Evolutionary conservation across 2,329 filamentous ascomycete genomes (phyloP).

Genomic region (Davidsoniella eucalypti): DNA sequence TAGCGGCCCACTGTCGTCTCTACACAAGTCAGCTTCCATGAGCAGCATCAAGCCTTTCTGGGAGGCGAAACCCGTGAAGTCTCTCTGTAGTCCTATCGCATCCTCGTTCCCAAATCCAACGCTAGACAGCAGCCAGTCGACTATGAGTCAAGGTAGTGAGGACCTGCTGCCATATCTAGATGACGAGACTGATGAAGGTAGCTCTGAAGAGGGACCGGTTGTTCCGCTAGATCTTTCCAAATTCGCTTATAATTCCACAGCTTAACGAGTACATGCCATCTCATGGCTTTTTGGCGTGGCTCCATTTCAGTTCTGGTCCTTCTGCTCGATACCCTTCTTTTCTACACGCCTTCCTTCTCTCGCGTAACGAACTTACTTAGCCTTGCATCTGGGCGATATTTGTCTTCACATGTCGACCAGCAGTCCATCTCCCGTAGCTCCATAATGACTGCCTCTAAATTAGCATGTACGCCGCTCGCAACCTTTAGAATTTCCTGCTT

Average conservation of each 20-base stretch:
- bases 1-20: background rate
- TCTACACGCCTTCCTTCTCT: background rate
- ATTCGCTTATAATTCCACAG: constrained; percentile 3
- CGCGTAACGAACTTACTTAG: no score
- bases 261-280: background rate
- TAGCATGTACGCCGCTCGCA: no score
- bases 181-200: constrained; percentile 26
- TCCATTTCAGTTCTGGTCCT: no score
- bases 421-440: background rate
- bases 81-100: background rate
- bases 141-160: constrained; percentile 30
- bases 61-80: constrained; percentile 2
- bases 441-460: no score
- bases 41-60: constrained; percentile 9
- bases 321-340: background rate
- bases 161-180: constrained; percentile 39
- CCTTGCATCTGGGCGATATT: constrained; percentile 1
- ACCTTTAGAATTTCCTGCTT: no score
- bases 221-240: constrained; percentile 6
- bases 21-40: constrained; percentile 4
- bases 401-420: background rate
- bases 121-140: background rate
- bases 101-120: background rate
- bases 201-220: constrained; percentile 3
- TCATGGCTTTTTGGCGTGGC: background rate